Base-by-base conservation (phyloP, 2,329 filamentous ascomycete species). In the Trichoderma pleuroti region DNA sequence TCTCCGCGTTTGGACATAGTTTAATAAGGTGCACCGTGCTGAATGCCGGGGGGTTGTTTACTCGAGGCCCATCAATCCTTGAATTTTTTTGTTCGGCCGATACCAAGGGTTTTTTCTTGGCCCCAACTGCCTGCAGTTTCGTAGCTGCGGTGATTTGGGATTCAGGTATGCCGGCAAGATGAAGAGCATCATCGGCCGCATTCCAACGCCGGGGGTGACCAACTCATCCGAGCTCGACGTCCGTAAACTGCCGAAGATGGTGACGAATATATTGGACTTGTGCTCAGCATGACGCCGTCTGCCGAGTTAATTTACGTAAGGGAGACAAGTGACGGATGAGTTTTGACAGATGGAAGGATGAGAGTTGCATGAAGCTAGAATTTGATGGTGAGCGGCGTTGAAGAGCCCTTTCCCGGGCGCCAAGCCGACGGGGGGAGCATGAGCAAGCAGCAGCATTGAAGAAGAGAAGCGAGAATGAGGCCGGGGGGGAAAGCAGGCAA, bases 101-200 rank as follows among this genome's bases (percentile, higher is more conserved):
- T 18, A 14, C 11, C 28, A 59, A 8, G 18, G 5, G 5, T 63
- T 24, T 56, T 39, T 36, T 39, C 12, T 24, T 42, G 16, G 18
- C 3, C 32, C 34, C n/a, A n/a, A n/a, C n/a, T n/a, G 49, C 12
- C n/a, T 60, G 21, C 52, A 32, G 11, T 34, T 34, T n/a, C n/a
- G 21, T 54, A 39, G 28, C 7, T 18, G 30, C 30, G 62, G 21
- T 21, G 28, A 54, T 66, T 66, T 56, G 7, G 28, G 54, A 52
- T 52, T 60, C 66, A 68, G 66, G 66, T 61, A 68, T 68, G 56
- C 24, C 66, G 66, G 39, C 0, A 30, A 59, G 59, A 68, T 68
- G 49, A 34, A 46, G 39, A 61, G n/a, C 39, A 28, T 24, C 56
- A 26, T 42, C 30, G 56, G 42, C 56, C 56, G 56, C 66, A 68